Conservation (phyloP, 2,329 filamentous ascomycete species). For the Epichloe aotearoae region DNA sequence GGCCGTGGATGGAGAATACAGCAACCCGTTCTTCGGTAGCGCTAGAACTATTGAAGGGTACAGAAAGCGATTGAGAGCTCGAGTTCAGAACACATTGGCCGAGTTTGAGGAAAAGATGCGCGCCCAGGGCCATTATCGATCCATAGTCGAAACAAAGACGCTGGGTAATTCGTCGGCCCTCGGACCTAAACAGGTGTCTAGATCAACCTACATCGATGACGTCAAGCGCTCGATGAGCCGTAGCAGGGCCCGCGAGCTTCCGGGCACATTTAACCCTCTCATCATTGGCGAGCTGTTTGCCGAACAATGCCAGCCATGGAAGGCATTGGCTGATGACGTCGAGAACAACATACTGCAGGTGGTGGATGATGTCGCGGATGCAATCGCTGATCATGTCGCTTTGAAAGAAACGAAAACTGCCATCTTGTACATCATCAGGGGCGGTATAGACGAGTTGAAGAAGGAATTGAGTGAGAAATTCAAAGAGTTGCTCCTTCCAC, state of each 20-base stretch:
- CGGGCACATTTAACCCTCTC: conserved; percentile 46
- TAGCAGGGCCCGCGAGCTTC: conserved; percentile 35
- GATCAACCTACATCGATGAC: conserved; percentile 10
- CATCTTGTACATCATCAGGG: conserved; percentile 9
- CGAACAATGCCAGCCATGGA: conserved; percentile 45
- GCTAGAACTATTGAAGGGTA: conserved; percentile 18
- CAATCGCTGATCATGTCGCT: conserved; percentile 7
- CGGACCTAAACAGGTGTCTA: not conserved
- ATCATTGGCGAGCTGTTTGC: conserved; percentile 46
- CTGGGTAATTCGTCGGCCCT: not conserved
- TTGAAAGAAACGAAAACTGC: conserved; percentile 6
- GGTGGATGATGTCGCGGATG: conserved; percentile 3
- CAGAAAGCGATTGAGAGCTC: conserved; percentile 35
- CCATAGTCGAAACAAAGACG: conserved; percentile 15
- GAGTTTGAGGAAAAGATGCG: conserved; percentile 37
- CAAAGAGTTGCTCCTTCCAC: not conserved
- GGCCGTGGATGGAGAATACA: conserved; percentile 39
- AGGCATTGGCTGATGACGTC: conserved; percentile 22
- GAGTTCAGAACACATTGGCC: conserved; percentile 30
- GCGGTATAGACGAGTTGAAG: conserved; percentile 9
- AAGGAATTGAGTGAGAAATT: conserved; percentile 16
- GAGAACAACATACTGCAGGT: conserved; percentile 5
- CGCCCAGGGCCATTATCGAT: conserved; percentile 17
- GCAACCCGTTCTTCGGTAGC: conserved; percentile 33
- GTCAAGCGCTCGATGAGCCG: conserved; percentile 12